These are phyloP conservation scores for Penicillium steckii DNA, from an alignment of 495 filamentous ascomycete species.

Conservation along the genomic window DNA sequence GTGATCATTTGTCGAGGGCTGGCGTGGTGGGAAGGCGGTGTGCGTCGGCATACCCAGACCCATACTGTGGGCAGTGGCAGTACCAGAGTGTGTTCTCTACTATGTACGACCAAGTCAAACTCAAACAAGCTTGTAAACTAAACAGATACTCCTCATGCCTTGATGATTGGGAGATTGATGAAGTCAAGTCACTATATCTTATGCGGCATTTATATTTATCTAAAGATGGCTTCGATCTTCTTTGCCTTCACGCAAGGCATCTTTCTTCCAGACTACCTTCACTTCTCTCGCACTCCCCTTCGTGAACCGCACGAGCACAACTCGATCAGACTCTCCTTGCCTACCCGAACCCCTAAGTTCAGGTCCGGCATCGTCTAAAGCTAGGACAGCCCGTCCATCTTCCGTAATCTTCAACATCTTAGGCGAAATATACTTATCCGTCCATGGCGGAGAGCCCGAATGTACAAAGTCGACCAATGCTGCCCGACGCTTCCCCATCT, in stretches of 20 bases:
- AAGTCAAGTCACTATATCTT: background rate
- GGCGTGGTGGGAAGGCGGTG: constrained; percentile 16
- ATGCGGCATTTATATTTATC: background rate
- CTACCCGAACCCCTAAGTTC: constrained; percentile 63
- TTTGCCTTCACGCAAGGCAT: constrained; percentile 37
- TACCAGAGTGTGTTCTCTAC: background rate
- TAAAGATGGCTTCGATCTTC: constrained; percentile 32
- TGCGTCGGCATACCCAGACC: constrained; percentile 9
- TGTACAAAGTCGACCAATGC: constrained; percentile 58
- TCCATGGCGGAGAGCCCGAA: constrained; percentile 62
- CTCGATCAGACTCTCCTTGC: constrained; percentile 69
- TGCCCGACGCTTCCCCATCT: constrained; percentile 50
- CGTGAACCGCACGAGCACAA: constrained; percentile 66
- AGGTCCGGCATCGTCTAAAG: constrained; percentile 66
- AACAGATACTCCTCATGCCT: no score
- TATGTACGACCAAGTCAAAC: background rate
- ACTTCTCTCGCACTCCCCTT: constrained; percentile 56
- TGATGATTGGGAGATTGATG: background rate
- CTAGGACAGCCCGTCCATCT: constrained; percentile 62
- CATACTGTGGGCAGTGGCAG: constrained; percentile 22
- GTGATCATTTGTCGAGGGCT: constrained; percentile 48
- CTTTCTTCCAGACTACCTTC: constrained; percentile 52
- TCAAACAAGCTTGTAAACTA: no score
- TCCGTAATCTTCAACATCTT: constrained; percentile 52
- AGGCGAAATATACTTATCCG: constrained; percentile 75